A percentile compares a stretch with the other conserved stretches of the same genome.
These are phyloP conservation scores for Coniochaeta prunicola DNA, from an alignment of 2,329 filamentous ascomycete genomes.

Conservation along the genomic window DNA sequence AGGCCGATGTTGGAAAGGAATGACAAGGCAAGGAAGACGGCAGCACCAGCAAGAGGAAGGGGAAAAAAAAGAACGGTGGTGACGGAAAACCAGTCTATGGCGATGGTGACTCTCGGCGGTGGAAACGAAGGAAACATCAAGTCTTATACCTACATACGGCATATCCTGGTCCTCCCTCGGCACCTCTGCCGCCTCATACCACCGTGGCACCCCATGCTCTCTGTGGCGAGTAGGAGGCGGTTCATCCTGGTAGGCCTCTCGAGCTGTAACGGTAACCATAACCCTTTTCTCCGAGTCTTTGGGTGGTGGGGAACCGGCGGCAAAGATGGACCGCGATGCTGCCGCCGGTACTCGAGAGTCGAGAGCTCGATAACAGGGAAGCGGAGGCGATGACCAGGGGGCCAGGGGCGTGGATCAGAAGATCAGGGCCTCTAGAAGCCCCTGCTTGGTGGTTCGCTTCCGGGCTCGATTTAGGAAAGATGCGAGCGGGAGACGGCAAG, in stretches of 20 bases:
- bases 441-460: background rate
- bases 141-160: conserved; percentile 2
- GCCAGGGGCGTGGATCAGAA: background rate
- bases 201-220: background rate
- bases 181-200: background rate
- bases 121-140: conserved; percentile 1
- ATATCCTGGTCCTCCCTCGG: background rate
- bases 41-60: background rate
- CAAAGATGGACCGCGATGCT: background rate
- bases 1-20: background rate
- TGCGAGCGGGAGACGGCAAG: background rate
- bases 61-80: background rate
- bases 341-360: background rate
- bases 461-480: background rate
- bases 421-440: background rate
- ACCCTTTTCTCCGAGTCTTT: background rate
- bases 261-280: conserved; percentile 1
- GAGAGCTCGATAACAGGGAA: background rate
- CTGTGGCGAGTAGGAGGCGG: background rate
- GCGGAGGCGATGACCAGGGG: background rate
- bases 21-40: background rate
- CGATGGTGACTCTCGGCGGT: background rate
- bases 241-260: background rate
- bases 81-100: background rate
- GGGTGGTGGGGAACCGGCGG: background rate